These are phyloP conservation scores for Oenanthe sinensis DNA, from an alignment of 129 eudicot genomes.

Conservation along the genomic window DNA sequence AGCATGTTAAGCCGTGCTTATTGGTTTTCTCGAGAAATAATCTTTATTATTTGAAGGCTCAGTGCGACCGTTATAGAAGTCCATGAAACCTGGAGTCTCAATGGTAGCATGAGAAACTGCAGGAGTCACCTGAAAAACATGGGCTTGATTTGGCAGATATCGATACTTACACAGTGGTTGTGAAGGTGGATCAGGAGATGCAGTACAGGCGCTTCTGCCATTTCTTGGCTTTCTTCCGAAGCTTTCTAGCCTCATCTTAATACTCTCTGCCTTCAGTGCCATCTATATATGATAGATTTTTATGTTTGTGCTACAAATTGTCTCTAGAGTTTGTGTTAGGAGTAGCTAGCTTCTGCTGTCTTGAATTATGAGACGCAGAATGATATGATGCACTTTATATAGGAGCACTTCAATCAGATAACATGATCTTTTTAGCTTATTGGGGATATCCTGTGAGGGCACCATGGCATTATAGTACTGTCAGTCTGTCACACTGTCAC, in stretches of 20 bases:
- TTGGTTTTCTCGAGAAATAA: not conserved
- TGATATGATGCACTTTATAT: not conserved
- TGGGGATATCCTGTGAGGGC: not conserved
- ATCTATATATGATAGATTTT: not conserved
- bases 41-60: not conserved
- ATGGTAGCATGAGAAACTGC: not conserved
- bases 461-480: not conserved
- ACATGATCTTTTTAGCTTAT: not conserved
- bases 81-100: slow-evolving; percentile 3
- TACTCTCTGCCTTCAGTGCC: slow-evolving; percentile 1
- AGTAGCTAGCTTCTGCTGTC: not conserved
- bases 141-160: not conserved
- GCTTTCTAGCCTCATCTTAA: not conserved
- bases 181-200: not conserved
- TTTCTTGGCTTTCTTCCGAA: not conserved
- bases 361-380: not conserved
- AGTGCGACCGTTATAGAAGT: not conserved
- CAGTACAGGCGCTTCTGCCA: not conserved
- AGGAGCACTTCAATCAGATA: not conserved
- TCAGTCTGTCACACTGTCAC: too few species aligned
- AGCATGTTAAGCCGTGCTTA: not conserved
- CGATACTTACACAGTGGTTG: not conserved
- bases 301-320: not conserved
- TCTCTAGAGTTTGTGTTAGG: not conserved
- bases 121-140: slow-evolving; percentile 8